These are phyloP conservation scores for Hysterium pulicare DNA, from an alignment of 2,329 filamentous ascomycete species.

Conservation along the genomic window DNA sequence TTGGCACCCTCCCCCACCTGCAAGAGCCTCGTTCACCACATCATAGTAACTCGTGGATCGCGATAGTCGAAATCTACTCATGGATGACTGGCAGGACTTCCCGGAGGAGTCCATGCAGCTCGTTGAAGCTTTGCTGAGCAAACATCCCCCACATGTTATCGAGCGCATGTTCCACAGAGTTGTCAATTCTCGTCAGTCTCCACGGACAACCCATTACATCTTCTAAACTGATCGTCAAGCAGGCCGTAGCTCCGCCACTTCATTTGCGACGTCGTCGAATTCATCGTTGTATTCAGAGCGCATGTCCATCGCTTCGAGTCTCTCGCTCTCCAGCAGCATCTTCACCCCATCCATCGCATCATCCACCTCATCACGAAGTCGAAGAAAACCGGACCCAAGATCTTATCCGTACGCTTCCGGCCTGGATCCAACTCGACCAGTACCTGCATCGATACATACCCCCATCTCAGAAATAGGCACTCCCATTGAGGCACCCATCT, in stretches of 20 bases:
- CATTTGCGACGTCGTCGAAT: slow-evolving; percentile 26
- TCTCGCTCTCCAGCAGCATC: slow-evolving; percentile 29
- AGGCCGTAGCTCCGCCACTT: slow-evolving; percentile 33
- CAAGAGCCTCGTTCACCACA: background rate
- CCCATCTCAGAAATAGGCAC: slow-evolving; percentile 30
- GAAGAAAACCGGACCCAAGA: slow-evolving; percentile 26
- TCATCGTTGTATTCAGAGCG: slow-evolving; percentile 10
- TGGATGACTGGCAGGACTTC: slow-evolving; percentile 34
- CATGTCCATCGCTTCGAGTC: slow-evolving; percentile 31
- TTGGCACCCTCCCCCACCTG: too few relatives aligned
- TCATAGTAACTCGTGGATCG: background rate
- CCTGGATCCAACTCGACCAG: slow-evolving; percentile 30
- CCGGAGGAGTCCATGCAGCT: slow-evolving; percentile 37
- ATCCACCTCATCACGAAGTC: slow-evolving; percentile 24
- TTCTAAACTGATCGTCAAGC: slow-evolving; percentile 14
- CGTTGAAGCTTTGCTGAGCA: slow-evolving; percentile 33
- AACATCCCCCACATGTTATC: slow-evolving; percentile 35
- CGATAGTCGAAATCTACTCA: slow-evolving; percentile 7
- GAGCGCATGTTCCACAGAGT: slow-evolving; percentile 37
- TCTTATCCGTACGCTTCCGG: slow-evolving; percentile 27
- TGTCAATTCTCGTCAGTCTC: slow-evolving; percentile 31
- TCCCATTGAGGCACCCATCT: slow-evolving; percentile 24
- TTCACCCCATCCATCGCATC: slow-evolving; percentile 24
- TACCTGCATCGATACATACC: slow-evolving; percentile 23
- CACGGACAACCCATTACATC: background rate